phyloP scores from a whole-genome alignment of 2,329 filamentous ascomycete species.

The Monosporascus sp. region DNA sequence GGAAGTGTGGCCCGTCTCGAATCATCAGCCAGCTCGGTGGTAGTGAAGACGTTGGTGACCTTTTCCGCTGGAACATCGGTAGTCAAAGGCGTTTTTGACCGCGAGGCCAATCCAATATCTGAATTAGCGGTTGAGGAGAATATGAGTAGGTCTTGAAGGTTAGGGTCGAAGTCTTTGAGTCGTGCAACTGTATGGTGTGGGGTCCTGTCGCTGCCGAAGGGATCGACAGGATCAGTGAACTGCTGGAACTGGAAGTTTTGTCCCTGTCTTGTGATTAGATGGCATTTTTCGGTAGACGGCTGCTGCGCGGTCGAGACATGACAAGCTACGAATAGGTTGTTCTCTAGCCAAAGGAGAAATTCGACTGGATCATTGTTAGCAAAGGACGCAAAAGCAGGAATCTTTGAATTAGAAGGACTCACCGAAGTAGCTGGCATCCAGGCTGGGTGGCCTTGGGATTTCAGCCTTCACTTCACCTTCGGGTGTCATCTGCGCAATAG shows the following conservation, averaged over 20 bases:
- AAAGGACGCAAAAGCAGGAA: background rate
- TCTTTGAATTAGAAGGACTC: conserved; percentile 26
- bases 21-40: conserved; percentile 67
- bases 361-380: conserved; percentile 52
- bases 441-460: conserved; percentile 69
- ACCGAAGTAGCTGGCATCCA: conserved; percentile 63
- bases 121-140: conserved; percentile 74
- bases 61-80: conserved; percentile 52
- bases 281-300: conserved; percentile 63
- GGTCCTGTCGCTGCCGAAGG: conserved; percentile 59
- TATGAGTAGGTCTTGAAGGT: conserved; percentile 75
- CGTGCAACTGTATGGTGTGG: conserved; percentile 76
- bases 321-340: conserved; percentile 74
- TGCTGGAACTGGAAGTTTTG: conserved; percentile 66
- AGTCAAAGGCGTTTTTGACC: conserved; percentile 63
- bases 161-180: conserved; percentile 73
- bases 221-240: conserved; percentile 66
- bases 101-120: conserved; percentile 73
- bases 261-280: conserved; percentile 67
- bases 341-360: conserved; percentile 82
- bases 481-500: conserved; percentile 75
- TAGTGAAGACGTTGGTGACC: conserved; percentile 65
- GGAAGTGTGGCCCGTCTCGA: conserved; percentile 70
- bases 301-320: conserved; percentile 62
- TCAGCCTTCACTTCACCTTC: conserved; percentile 70